Evolutionary conservation across 176 grass and related monocot genomes (phyloP).

Genomic region (Chloris gayana): DNA sequence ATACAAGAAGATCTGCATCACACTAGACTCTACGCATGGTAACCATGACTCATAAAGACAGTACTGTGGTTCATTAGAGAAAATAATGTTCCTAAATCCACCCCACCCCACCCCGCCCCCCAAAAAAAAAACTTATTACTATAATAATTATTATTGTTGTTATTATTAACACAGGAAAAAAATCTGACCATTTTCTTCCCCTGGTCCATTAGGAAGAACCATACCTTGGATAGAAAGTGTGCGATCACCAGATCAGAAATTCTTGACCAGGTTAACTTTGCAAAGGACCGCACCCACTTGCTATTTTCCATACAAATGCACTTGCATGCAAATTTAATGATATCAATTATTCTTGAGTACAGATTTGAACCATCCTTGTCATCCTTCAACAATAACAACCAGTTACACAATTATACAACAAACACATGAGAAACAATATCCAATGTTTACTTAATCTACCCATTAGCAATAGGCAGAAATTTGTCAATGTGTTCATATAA

Average conservation of each 20-base stretch:
- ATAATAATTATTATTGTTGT: too few relatives aligned
- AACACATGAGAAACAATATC: slow-evolving; percentile 24
- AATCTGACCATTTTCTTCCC: slow-evolving; percentile 4
- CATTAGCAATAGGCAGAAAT: background rate
- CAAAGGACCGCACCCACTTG: slow-evolving; percentile 70
- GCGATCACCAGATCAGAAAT: slow-evolving; percentile 83
- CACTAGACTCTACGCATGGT: background rate
- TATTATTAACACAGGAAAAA: slow-evolving; percentile 2
- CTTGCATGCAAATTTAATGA: slow-evolving; percentile 71
- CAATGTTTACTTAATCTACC: slow-evolving; percentile 16
- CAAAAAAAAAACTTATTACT: too few relatives aligned
- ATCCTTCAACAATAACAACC: slow-evolving; percentile 59
- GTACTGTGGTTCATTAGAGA: slow-evolving; percentile 14
- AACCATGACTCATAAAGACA: slow-evolving; percentile 3
- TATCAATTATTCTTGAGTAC: slow-evolving; percentile 77
- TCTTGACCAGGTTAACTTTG: slow-evolving; percentile 85
- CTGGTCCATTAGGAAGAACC: slow-evolving; percentile 32
- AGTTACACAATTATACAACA: slow-evolving; percentile 35
- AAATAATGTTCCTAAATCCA: slow-evolving; percentile 10
- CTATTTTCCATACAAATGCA: slow-evolving; percentile 81
- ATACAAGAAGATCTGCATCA: background rate
- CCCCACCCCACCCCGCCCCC: background rate
- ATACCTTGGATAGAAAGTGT: slow-evolving; percentile 95
- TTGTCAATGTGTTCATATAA: slow-evolving; percentile 1
- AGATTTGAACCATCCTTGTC: slow-evolving; percentile 67